Evolutionary conservation across 2,329 filamentous ascomycete species (phyloP).

Genomic region (Grosmannia serpens): DNA sequence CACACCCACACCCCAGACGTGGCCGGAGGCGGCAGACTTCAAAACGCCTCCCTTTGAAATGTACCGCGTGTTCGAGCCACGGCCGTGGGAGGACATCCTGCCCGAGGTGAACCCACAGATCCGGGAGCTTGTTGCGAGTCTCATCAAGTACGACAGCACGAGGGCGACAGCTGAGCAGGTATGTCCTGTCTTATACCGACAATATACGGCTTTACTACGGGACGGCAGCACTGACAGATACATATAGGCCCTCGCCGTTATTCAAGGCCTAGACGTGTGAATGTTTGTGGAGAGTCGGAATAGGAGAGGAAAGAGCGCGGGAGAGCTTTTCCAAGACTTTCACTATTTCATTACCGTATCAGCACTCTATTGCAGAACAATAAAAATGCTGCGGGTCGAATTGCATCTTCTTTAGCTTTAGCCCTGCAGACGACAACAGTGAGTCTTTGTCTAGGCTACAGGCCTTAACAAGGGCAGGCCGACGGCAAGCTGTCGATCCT

Average conservation of each 20-base stretch:
- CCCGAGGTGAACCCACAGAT: conserved; percentile 45
- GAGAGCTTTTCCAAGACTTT: too few relatives aligned
- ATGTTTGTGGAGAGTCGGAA: background rate
- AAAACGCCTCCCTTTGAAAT: conserved; percentile 77
- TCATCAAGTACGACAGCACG: conserved; percentile 63
- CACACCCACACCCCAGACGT: conserved; percentile 66
- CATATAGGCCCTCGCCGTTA: background rate
- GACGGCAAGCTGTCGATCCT: too few relatives aligned
- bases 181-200: background rate
- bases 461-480: too few relatives aligned
- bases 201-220: background rate
- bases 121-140: conserved; percentile 50
- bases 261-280: background rate
- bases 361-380: too few relatives aligned
- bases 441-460: too few relatives aligned
- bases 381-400: too few relatives aligned
- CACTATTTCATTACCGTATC: too few relatives aligned
- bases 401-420: too few relatives aligned
- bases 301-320: background rate
- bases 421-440: too few relatives aligned
- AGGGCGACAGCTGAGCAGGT: conserved; percentile 57
- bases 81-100: conserved; percentile 60
- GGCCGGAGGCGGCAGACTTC: conserved; percentile 68
- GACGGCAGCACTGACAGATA: background rate
- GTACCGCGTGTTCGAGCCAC: conserved; percentile 62